Evolutionary conservation across 768 basidiomycete genomes (phyloP).

Genomic region (Coprinopsis strossmayeri): DNA sequence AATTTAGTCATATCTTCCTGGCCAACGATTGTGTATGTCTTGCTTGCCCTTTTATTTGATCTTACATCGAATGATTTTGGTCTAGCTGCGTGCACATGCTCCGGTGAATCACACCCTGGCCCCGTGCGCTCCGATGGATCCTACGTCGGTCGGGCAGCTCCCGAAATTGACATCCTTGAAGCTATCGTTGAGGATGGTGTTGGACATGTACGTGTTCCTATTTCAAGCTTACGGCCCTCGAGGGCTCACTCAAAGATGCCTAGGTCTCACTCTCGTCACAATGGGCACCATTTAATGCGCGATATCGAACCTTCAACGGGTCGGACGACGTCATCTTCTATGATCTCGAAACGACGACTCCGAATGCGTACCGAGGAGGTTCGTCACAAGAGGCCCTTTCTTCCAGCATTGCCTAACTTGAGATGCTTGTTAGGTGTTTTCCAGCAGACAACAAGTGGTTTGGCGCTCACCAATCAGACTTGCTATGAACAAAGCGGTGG

Average conservation of each 20-base stretch:
- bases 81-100: conserved; percentile 29
- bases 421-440: conserved; percentile 20
- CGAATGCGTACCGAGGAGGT: conserved; percentile 60
- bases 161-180: conserved; percentile 63
- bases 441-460: conserved; percentile 66
- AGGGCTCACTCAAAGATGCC: too few relatives aligned
- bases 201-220: conserved; percentile 17
- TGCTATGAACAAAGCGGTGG: conserved; percentile 48
- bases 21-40: conserved; percentile 33
- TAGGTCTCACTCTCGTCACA: conserved; percentile 48
- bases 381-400: conserved; percentile 27
- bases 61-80: background rate
- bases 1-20: conserved; percentile 57
- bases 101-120: conserved; percentile 33
- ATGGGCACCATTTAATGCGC: conserved; percentile 53
- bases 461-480: conserved; percentile 52
- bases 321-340: conserved; percentile 37
- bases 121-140: conserved; percentile 36
- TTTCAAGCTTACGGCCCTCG: too few relatives aligned
- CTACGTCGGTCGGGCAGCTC: conserved; percentile 52
- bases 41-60: background rate
- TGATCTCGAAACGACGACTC: conserved; percentile 34
- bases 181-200: conserved; percentile 29
- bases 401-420: too few relatives aligned
- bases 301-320: conserved; percentile 44